Percentiles rank a stretch among this genome's conserved stretches.
phyloP scores from a whole-genome alignment of 2,329 filamentous ascomycete genomes.

The Diaporthe amygdali region DNA sequence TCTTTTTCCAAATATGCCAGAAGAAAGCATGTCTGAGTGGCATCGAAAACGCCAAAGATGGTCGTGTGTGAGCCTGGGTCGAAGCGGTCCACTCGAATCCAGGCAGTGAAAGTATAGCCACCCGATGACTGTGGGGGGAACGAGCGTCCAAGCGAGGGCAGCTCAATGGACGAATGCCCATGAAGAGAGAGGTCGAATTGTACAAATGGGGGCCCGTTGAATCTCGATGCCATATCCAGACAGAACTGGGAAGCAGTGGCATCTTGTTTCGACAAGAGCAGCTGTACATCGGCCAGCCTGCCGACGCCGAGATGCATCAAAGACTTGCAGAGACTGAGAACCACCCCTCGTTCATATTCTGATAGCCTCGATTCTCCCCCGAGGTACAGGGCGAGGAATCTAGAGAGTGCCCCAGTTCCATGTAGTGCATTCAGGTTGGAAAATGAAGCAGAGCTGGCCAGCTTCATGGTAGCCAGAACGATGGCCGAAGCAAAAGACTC shows the following conservation, averaged over 20 bases:
- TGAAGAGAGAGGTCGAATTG: conserved; percentile 91
- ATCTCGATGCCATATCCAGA: conserved; percentile 74
- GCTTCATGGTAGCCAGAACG: conserved; percentile 67
- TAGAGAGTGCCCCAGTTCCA: conserved; percentile 71
- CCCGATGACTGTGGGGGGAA: conserved; percentile 81
- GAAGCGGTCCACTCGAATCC: conserved; percentile 88
- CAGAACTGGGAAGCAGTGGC: conserved; percentile 69
- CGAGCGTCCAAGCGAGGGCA: conserved; percentile 80
- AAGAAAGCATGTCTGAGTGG: conserved; percentile 90
- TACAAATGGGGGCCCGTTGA: conserved; percentile 81
- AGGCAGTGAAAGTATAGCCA: conserved; percentile 92
- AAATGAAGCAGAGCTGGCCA: conserved; percentile 64
- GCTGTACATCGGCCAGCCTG: conserved; percentile 81
- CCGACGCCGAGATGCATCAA: conserved; percentile 79
- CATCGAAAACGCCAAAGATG: conserved; percentile 92
- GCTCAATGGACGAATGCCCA: conserved; percentile 88
- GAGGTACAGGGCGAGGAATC: conserved; percentile 69
- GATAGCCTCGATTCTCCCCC: conserved; percentile 54
- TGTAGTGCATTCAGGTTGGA: conserved; percentile 76
- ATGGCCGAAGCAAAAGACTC: conserved; percentile 64
- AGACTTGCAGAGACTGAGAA: conserved; percentile 70
- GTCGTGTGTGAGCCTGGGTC: conserved; percentile 89
- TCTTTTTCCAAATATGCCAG: conserved; percentile 94
- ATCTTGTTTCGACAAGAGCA: conserved; percentile 64
- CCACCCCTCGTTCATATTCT: conserved; percentile 59